These are phyloP conservation scores for Neurospora pannonica DNA, from an alignment of 495 filamentous ascomycete genomes.

Conservation along the genomic window DNA sequence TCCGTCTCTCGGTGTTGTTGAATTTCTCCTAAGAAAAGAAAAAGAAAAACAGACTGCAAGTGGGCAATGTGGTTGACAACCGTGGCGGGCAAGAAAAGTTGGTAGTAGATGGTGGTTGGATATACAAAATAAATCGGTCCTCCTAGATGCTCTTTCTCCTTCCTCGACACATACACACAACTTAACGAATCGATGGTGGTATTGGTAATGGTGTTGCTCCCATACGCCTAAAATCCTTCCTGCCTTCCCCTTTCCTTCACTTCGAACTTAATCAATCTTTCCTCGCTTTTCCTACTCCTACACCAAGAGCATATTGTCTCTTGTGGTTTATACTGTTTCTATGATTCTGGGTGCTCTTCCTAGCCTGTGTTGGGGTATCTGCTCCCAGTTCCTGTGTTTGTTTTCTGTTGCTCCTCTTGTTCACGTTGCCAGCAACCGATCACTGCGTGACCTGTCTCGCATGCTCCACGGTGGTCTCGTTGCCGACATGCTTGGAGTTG, in stretches of 20 bases:
- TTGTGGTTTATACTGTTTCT: background rate
- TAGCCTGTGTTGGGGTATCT: background rate
- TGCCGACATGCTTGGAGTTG: constrained; percentile 32
- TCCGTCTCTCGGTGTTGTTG: background rate
- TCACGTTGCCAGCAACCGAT: background rate
- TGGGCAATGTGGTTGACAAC: background rate
- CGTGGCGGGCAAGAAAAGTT: background rate
- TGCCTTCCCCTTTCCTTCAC: background rate
- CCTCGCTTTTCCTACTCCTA: background rate
- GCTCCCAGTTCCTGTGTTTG: background rate
- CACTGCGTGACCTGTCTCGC: constrained; percentile 27
- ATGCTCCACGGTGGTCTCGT: constrained; percentile 19
- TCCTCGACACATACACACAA: background rate
- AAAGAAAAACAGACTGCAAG: background rate
- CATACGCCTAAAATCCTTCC: background rate
- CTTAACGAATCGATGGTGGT: background rate
- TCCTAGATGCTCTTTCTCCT: background rate
- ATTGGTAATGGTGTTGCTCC: background rate
- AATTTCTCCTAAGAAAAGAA: background rate
- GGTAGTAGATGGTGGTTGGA: background rate
- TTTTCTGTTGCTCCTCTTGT: background rate
- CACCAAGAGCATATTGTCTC: background rate
- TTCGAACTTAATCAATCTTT: background rate
- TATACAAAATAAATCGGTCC: background rate
- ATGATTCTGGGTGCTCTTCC: background rate